Percentiles rank a stretch among this genome's conserved stretches.
Evolutionary conservation across 805 yeast genomes (phyloP).

Genomic region (Candida railenensis): DNA sequence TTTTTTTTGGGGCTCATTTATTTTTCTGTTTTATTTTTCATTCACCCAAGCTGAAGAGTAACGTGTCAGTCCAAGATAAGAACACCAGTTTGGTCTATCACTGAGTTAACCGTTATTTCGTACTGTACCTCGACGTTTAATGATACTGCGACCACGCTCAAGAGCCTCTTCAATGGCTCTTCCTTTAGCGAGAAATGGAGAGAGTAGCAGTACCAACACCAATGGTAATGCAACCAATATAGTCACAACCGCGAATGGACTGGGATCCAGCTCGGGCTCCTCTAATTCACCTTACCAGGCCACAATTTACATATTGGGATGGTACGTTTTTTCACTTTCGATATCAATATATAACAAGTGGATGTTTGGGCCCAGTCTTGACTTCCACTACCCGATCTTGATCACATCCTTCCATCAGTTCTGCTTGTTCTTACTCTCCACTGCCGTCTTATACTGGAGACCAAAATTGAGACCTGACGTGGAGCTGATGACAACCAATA

Average conservation of each 20-base stretch:
- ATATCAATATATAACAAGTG: slow-evolving; percentile 88
- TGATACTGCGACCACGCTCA: slow-evolving; percentile 4
- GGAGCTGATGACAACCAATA: neutral
- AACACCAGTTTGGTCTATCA: neutral
- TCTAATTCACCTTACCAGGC: slow-evolving; percentile 1
- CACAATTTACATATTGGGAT: slow-evolving; percentile 44
- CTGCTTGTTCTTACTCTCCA: slow-evolving; percentile 57
- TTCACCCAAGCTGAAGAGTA: neutral
- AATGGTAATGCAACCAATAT: neutral
- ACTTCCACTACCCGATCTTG: slow-evolving; percentile 79
- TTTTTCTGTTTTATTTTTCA: neutral
- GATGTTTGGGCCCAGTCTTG: slow-evolving; percentile 88
- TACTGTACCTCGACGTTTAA: neutral
- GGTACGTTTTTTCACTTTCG: slow-evolving; percentile 70
- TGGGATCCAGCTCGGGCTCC: neutral
- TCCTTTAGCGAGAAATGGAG: neutral
- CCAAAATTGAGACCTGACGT: slow-evolving; percentile 50
- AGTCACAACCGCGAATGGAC: neutral
- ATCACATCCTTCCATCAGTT: slow-evolving; percentile 86
- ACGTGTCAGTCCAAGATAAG: too few species aligned
- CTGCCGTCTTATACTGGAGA: slow-evolving; percentile 38
- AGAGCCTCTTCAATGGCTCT: slow-evolving; percentile 3
- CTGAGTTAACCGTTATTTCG: too few species aligned
- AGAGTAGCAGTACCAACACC: neutral
- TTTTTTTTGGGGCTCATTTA: neutral